Evolutionary conservation across 1,284 basidiomycete genomes (phyloP).

Genomic region (Macrocystidia cucumis): DNA sequence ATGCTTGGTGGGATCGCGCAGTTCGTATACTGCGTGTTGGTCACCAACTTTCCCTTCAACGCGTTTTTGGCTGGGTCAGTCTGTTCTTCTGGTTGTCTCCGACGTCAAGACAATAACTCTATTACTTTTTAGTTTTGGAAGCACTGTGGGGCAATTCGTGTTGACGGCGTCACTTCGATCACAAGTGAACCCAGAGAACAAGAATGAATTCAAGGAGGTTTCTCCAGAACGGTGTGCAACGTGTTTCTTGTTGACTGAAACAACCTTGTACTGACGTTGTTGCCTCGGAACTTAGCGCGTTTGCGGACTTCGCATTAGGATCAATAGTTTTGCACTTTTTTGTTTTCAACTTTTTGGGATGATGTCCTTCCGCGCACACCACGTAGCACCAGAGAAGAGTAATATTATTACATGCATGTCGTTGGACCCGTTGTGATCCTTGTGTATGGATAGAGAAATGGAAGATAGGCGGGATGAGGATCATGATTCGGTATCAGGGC

Average conservation of each 20-base stretch:
- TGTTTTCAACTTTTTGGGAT: conserved; percentile 88
- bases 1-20: conserved; percentile 88
- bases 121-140: conserved; percentile 65
- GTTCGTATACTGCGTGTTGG: conserved; percentile 86
- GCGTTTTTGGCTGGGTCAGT: conserved; percentile 92
- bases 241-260: background rate
- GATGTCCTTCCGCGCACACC: no score
- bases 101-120: conserved; percentile 5
- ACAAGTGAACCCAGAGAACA: conserved; percentile 87
- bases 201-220: conserved; percentile 78
- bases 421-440: no score
- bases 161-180: conserved; percentile 86
- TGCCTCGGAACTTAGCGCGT: conserved; percentile 57
- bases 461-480: no score
- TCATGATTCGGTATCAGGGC: conserved; percentile 5
- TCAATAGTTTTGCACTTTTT: conserved; percentile 97
- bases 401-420: no score
- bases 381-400: no score
- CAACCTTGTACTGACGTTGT: conserved; percentile 2
- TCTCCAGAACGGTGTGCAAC: conserved; percentile 83
- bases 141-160: conserved; percentile 95
- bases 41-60: conserved; percentile 96
- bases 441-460: background rate
- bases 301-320: conserved; percentile 93
- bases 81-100: background rate